These are phyloP conservation scores for Pontederia paniculata DNA, from an alignment of 176 grass and related monocot genomes.

Conservation along the genomic window DNA sequence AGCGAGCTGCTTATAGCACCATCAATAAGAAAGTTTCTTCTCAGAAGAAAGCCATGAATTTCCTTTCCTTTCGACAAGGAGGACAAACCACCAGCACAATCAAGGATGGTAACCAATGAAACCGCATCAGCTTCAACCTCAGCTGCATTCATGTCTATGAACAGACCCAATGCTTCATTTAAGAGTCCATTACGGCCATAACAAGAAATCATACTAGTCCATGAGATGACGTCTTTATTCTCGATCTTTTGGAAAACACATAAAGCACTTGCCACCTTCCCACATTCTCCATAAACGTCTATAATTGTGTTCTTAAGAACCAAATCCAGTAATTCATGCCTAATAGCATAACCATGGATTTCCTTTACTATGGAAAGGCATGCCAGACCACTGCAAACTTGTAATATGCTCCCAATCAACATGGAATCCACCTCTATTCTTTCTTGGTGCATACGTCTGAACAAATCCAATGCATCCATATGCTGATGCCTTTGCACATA, in stretches of 20 bases:
- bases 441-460: conserved; percentile 30
- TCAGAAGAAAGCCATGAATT: conserved; percentile 67
- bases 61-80: conserved; percentile 70
- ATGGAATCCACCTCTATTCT: conserved; percentile 52
- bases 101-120: conserved; percentile 52
- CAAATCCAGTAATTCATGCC: conserved; percentile 60
- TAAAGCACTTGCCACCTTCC: conserved; percentile 27
- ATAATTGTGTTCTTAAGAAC: conserved; percentile 55
- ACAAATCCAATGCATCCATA: conserved; percentile 44
- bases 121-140: conserved; percentile 53
- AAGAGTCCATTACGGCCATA: conserved; percentile 27
- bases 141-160: conserved; percentile 44
- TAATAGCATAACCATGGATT: conserved; percentile 58
- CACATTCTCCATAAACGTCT: conserved; percentile 54
- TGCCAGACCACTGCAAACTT: conserved; percentile 42
- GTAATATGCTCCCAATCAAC: conserved; percentile 79
- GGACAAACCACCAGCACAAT: conserved; percentile 39
- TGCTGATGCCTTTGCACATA: conserved; percentile 44
- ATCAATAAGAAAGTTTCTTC: conserved; percentile 38
- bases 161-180: conserved; percentile 55
- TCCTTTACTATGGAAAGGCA: conserved; percentile 37
- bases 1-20: conserved; percentile 48
- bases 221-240: conserved; percentile 64
- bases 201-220: conserved; percentile 83
- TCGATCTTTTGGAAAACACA: conserved; percentile 45